A percentile compares a stretch with the other conserved stretches of the same genome.
phyloP scores from a whole-genome alignment of 768 basidiomycete species.

The Naganishia antarctica region DNA sequence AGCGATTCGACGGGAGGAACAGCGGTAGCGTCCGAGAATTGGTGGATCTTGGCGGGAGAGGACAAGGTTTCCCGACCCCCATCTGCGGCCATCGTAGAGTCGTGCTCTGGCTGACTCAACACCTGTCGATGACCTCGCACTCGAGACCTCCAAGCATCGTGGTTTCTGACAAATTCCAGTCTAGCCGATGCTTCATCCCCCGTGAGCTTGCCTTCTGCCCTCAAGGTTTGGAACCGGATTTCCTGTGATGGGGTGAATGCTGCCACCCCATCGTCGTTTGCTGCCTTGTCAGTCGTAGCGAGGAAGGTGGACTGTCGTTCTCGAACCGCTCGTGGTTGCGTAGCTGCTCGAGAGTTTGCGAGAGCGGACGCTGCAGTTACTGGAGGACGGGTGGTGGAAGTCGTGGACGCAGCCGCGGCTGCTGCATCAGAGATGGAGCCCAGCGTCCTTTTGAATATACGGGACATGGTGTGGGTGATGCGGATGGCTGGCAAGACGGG shows the following conservation, averaged over 20 bases:
- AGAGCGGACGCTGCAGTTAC: not conserved
- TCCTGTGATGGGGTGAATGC: slow-evolving; percentile 28
- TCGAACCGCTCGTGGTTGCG: slow-evolving; percentile 39
- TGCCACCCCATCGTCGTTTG: not conserved
- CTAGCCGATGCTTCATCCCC: slow-evolving; percentile 34
- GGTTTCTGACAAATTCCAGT: slow-evolving; percentile 34
- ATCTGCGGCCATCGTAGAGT: not conserved
- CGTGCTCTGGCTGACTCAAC: slow-evolving; percentile 2
- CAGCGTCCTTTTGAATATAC: slow-evolving; percentile 17
- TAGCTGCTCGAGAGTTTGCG: slow-evolving; percentile 25
- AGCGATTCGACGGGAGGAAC: slow-evolving; percentile 41
- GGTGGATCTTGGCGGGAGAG: slow-evolving; percentile 8
- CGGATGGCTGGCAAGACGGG: not conserved
- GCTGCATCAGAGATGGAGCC: slow-evolving; percentile 15
- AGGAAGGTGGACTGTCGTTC: slow-evolving; percentile 32
- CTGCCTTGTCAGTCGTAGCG: slow-evolving; percentile 23
- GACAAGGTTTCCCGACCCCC: not conserved
- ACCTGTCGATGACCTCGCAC: slow-evolving; percentile 31
- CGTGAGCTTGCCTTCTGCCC: slow-evolving; percentile 29
- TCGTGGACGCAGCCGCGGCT: slow-evolving; percentile 1
- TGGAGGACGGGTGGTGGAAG: not conserved
- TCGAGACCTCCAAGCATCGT: slow-evolving; percentile 30
- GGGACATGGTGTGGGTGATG: slow-evolving; percentile 9
- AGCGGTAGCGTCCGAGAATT: slow-evolving; percentile 15
- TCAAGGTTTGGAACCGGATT: slow-evolving; percentile 34